These are phyloP conservation scores for Eucalyptus victrix DNA, from an alignment of 345 rosid species.

Conservation along the genomic window DNA sequence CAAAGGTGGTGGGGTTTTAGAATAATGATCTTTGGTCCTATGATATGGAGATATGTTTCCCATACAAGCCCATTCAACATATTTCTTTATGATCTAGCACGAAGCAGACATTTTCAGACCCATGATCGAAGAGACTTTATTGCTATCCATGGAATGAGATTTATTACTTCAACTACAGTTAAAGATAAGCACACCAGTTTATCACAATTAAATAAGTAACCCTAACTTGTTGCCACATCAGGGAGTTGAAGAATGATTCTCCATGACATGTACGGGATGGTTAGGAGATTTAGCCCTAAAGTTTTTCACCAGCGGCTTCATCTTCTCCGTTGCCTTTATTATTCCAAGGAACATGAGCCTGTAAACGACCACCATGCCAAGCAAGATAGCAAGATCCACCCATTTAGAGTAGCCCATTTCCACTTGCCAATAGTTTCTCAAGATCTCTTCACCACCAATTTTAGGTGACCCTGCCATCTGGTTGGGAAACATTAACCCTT, in stretches of 20 bases:
- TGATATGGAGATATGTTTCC: not conserved
- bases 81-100: not conserved
- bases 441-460: slow-evolving; percentile 6
- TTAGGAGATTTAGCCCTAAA: not conserved
- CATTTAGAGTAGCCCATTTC: not conserved
- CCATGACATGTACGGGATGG: not conserved
- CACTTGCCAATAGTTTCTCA: not conserved
- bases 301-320: not conserved
- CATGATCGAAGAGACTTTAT: not conserved
- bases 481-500: not conserved
- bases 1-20: not conserved
- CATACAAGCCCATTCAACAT: not conserved
- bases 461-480: not conserved
- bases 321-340: not conserved
- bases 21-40: not conserved
- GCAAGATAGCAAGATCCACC: not conserved
- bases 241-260: not conserved
- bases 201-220: not conserved
- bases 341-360: not conserved
- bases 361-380: not conserved
- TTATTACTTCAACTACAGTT: not conserved
- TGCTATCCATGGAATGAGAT: not conserved
- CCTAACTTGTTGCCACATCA: not conserved
- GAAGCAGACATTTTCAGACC: not conserved
- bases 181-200: not conserved